A percentile compares a stretch with the other conserved stretches of the same genome.
These are phyloP conservation scores for Exophiala xenobiotica DNA, from an alignment of 2,329 filamentous ascomycete genomes.

Conservation along the genomic window DNA sequence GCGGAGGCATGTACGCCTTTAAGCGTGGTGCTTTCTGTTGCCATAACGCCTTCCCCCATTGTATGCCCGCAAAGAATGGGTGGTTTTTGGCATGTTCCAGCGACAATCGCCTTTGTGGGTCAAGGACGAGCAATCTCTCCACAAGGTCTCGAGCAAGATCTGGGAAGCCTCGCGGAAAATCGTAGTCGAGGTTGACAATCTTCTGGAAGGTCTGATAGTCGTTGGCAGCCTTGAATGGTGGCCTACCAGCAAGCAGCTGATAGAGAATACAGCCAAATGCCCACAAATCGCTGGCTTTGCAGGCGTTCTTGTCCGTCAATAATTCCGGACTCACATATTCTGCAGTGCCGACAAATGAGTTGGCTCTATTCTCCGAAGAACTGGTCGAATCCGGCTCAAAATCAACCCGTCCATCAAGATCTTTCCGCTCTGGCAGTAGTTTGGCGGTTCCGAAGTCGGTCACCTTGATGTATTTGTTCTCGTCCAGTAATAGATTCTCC, in stretches of 20 bases:
- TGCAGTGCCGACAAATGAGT: conserved; percentile 94
- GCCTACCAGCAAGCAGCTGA: conserved; percentile 89
- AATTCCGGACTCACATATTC: conserved; percentile 98
- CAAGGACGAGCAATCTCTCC: conserved; percentile 83
- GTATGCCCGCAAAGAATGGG: conserved; percentile 85
- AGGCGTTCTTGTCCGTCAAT: conserved; percentile 93
- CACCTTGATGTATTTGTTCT: conserved; percentile 97
- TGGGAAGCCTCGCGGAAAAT: conserved; percentile 87
- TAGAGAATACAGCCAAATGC: conserved; percentile 98
- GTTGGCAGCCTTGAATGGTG: conserved; percentile 92
- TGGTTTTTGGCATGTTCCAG: conserved; percentile 98
- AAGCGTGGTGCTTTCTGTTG: conserved; percentile 83
- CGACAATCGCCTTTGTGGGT: conserved; percentile 77
- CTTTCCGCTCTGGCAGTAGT: conserved; percentile 61
- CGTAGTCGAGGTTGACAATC: conserved; percentile 90
- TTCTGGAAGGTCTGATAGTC: conserved; percentile 99
- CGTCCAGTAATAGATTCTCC: conserved; percentile 92
- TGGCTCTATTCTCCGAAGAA: conserved; percentile 63
- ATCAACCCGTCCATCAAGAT: conserved; percentile 43
- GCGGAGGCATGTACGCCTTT: conserved; percentile 75
- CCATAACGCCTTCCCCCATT: conserved; percentile 84
- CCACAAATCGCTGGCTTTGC: conserved; percentile 97
- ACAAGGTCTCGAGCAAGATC: conserved; percentile 82
- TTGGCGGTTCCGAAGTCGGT: conserved; percentile 99
- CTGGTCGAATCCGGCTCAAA: conserved; percentile 47